Conservation (phyloP, 2,329 filamentous ascomycete species). For the Neopestalotiopsis sp. region DNA sequence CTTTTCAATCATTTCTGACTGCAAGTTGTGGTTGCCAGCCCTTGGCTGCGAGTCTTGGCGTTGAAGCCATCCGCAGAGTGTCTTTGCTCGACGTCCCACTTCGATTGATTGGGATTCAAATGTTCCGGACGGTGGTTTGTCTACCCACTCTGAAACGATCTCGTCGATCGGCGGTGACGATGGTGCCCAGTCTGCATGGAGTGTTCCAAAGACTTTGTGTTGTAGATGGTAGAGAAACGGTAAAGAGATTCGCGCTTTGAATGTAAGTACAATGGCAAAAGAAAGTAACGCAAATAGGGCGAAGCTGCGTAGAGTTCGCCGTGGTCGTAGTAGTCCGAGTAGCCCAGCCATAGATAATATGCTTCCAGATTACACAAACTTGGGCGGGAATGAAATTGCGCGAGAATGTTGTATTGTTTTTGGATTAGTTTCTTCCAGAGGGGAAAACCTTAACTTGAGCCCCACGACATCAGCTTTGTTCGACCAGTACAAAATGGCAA, state of each 20-base stretch:
- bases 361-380: not conserved
- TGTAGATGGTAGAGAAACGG: not conserved
- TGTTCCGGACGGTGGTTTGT: not conserved
- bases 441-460: no score
- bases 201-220: not conserved
- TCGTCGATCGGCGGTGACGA: not conserved
- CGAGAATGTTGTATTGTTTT: no score
- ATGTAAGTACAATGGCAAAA: not conserved
- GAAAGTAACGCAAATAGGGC: not conserved
- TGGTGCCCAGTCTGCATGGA: not conserved
- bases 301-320: not conserved
- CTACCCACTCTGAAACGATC: not conserved
- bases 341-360: not conserved
- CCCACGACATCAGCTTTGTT: no score
- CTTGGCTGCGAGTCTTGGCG: not conserved
- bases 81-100: not conserved
- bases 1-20: not conserved
- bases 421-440: no score
- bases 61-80: constrained; percentile 1
- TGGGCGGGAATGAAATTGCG: not conserved
- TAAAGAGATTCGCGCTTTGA: not conserved
- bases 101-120: constrained; percentile 8
- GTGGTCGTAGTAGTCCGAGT: not conserved
- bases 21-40: not conserved
- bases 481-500: no score